Evolutionary conservation across 352 stramenopile genomes (phyloP), one percentile per base, ranked within the genome.

Genomic region (Phytopythium litorale): DNA sequence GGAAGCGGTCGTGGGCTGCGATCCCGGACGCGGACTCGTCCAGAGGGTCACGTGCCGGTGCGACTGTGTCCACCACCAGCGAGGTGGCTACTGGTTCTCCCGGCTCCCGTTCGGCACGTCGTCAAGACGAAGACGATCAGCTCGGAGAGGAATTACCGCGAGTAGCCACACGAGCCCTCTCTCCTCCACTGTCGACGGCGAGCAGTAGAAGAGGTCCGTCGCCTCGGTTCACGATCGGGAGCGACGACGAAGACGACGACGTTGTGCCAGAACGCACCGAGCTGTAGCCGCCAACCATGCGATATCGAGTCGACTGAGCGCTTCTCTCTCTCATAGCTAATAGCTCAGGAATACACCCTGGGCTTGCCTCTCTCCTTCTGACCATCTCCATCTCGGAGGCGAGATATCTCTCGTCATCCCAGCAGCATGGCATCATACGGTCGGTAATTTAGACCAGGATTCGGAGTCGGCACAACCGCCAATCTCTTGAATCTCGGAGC

Each of bases 201-300:
- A 68, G 53, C 53, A 64, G 61, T 65, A 54, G 67, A 33, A 69
- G 68, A 62, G 65, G 50, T 7, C 40, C 61, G 15, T 72, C 68
- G 0, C 70, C 77, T 5, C 76, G 68, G 55, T 86, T 86, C 50
- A 82, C 73, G 21, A 82, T 84, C 57, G 77, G 71, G n/a, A 73
- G 60, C 40, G 66, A 67, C 59, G 73, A 81, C 54, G 75, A 84
- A 60, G 71, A 79, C 19, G 59, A 48, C 6, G 66, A 68, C 5
- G 21, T 54, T 15, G 48, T 23, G 18, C 11, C 16, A n/a, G 67
- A 74, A 21, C 23, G 63, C 16, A 69, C 56, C 11, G 46, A 67
- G 11, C 42, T 59, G 16, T 67, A 70, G 45, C 16, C 23, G 21
- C 5, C 21, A 32, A 18, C 7, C 4, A 15, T 40, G 35, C 6